Evolutionary conservation across 805 yeast species (phyloP).

Genomic region (Saccharomycopsis sp.): DNA sequence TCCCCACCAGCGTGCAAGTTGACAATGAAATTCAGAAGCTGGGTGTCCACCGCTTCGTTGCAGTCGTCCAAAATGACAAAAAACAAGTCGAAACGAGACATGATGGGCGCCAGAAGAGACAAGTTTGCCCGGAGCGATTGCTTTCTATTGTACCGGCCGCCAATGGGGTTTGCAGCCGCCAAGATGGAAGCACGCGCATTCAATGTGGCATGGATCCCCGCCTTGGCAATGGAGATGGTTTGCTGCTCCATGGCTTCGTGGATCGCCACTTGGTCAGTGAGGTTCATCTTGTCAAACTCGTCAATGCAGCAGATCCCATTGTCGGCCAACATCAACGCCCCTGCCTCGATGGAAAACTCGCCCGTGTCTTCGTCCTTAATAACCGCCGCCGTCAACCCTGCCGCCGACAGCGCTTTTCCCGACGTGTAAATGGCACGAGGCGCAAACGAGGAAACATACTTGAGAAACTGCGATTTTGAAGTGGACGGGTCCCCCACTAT

Average conservation of each 20-base stretch:
- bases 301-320: slow-evolving; percentile 98
- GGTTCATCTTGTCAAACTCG: slow-evolving; percentile 97
- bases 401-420: slow-evolving; percentile 97
- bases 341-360: slow-evolving; percentile 95
- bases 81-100: slow-evolving; percentile 95
- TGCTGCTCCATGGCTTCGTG: slow-evolving; percentile 99
- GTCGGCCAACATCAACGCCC: slow-evolving; percentile 97
- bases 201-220: slow-evolving; percentile 96
- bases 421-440: slow-evolving; percentile 96
- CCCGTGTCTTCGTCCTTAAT: slow-evolving; percentile 96
- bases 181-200: slow-evolving; percentile 94
- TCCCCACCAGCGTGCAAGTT: slow-evolving; percentile 87
- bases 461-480: slow-evolving; percentile 90
- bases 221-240: slow-evolving; percentile 96
- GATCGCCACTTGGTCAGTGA: slow-evolving; percentile 92
- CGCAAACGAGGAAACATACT: slow-evolving; percentile 82
- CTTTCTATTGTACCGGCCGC: slow-evolving; percentile 92
- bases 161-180: slow-evolving; percentile 98
- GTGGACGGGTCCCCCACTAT: slow-evolving; percentile 98
- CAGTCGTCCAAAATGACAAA: slow-evolving; percentile 93
- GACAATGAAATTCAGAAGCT: slow-evolving; percentile 86
- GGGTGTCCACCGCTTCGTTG: slow-evolving; percentile 82
- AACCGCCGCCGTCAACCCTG: slow-evolving; percentile 97
- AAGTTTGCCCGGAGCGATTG: slow-evolving; percentile 75
- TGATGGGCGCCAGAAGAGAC: slow-evolving; percentile 95